Conservation (phyloP, 345 rosid species). For the Trapa bicornis region DNA sequence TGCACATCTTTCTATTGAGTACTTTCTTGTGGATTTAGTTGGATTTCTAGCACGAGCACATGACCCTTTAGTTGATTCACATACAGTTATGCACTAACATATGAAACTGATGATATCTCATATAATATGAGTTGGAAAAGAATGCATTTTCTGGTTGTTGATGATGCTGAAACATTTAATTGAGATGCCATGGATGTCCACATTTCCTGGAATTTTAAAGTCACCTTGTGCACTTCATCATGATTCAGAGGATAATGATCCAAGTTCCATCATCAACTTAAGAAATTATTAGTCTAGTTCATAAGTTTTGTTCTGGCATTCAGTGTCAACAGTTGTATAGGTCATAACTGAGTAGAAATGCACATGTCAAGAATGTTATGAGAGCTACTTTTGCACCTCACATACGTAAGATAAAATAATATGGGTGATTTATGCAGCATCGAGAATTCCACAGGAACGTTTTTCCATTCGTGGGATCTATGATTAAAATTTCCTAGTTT, state of each 20-base stretch:
- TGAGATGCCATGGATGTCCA: background rate
- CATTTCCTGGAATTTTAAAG: background rate
- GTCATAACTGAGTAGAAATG: background rate
- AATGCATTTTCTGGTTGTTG: background rate
- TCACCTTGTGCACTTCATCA: background rate
- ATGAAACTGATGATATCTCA: background rate
- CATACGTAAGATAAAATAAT: background rate
- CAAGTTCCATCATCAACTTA: background rate
- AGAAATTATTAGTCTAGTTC: background rate
- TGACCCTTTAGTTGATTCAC: background rate
- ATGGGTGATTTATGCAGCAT: background rate
- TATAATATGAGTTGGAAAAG: background rate
- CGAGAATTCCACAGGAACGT: background rate
- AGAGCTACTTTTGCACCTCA: background rate
- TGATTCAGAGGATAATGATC: background rate
- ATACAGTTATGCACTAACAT: background rate
- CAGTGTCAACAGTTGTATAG: background rate
- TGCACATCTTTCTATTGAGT: conserved; percentile 1
- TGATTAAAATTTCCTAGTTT: background rate
- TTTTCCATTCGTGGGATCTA: background rate
- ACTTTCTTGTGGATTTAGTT: background rate
- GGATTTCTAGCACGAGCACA: background rate
- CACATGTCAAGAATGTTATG: background rate
- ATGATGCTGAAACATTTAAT: background rate
- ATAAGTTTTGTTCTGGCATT: background rate